Conservation (phyloP, 345 rosid species). For the Erysimum cheiranthoides region DNA sequence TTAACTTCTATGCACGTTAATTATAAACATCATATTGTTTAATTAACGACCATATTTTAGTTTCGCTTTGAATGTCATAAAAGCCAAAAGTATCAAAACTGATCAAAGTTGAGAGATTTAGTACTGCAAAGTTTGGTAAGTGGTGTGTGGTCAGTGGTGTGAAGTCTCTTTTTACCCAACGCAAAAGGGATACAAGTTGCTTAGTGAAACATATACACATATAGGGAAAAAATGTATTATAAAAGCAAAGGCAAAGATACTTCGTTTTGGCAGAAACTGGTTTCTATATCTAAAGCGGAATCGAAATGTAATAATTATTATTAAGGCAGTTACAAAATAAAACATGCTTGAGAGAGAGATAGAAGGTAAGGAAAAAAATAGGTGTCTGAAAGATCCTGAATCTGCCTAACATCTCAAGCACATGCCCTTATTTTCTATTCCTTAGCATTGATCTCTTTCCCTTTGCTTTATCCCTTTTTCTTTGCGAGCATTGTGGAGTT, state of each 20-base stretch:
- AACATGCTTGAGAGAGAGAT: not conserved
- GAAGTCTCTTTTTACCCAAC: slow-evolving; percentile 44
- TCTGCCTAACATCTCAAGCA: slow-evolving; percentile 43
- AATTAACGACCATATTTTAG: not conserved
- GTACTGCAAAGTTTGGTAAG: slow-evolving; percentile 32
- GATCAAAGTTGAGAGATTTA: slow-evolving; percentile 26
- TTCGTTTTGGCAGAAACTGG: slow-evolving; percentile 33
- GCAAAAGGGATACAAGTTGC: slow-evolving; percentile 48
- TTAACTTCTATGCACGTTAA: slow-evolving; percentile 7
- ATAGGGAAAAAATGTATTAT: slow-evolving; percentile 17
- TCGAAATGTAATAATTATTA: slow-evolving; percentile 9
- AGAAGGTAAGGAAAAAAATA: slow-evolving; percentile 10
- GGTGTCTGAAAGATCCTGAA: slow-evolving; percentile 40
- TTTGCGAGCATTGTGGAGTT: slow-evolving; percentile 47
- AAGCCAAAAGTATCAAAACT: not conserved
- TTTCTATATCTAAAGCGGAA: slow-evolving; percentile 30
- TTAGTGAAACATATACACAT: slow-evolving; percentile 40
- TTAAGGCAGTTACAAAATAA: slow-evolving; percentile 5
- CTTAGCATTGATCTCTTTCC: slow-evolving; percentile 24
- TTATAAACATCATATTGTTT: slow-evolving; percentile 11
- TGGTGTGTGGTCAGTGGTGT: slow-evolving; percentile 38
- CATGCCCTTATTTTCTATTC: slow-evolving; percentile 37
- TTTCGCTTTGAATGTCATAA: slow-evolving; percentile 19
- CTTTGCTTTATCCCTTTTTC: slow-evolving; percentile 23
- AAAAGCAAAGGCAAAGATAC: slow-evolving; percentile 33